These are phyloP conservation scores for Drosera spatulata DNA, from an alignment of 179 eudicot genomes.

Conservation along the genomic window DNA sequence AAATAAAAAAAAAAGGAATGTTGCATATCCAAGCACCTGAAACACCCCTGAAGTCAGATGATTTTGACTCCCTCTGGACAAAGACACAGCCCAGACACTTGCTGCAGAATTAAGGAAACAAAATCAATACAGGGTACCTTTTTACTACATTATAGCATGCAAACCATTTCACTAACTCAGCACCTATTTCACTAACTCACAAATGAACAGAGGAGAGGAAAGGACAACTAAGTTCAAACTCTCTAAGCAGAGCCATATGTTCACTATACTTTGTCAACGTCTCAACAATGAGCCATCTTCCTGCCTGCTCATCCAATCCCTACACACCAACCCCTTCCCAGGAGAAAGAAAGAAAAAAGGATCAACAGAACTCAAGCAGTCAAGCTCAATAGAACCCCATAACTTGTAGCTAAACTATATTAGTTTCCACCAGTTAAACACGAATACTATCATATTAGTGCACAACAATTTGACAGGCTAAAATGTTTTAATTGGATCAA, in stretches of 20 bases:
- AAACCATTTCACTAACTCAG: neutral
- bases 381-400: too few species aligned
- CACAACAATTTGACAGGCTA: neutral
- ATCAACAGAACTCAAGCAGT: too few species aligned
- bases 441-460: neutral
- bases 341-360: too few species aligned
- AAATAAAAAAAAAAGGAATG: neutral
- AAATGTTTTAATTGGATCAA: neutral
- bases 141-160: neutral
- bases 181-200: neutral
- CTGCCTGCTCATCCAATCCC: too few species aligned
- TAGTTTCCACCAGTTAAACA: too few species aligned
- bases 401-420: too few species aligned
- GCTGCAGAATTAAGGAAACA: conserved; percentile 35
- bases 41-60: conserved; percentile 89
- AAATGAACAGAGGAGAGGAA: neutral
- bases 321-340: too few species aligned
- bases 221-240: neutral
- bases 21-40: conserved; percentile 43
- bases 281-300: too few species aligned
- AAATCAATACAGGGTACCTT: neutral
- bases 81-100: conserved; percentile 97
- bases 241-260: too few species aligned
- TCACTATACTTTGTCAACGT: too few species aligned
- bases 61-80: conserved; percentile 93